Base-by-base conservation (phyloP, 106 monocot genomes). In the Ottelia alismoides region DNA sequence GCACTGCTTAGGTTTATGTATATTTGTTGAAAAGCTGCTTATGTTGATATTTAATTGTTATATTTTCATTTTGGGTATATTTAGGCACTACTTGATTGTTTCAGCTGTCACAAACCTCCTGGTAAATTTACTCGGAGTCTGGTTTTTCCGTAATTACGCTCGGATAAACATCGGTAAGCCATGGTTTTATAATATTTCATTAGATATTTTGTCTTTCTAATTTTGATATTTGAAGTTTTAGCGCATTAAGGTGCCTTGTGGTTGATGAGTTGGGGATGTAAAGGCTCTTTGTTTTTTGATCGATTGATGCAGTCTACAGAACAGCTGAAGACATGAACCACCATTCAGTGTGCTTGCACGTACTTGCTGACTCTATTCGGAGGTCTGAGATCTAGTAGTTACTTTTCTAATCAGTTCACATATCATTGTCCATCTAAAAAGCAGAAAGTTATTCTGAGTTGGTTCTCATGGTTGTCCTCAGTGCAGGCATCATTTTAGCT, bases 251-350 rank as follows among this genome's bases (percentile, higher is more conserved):
- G n/a, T n/a, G n/a, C n/a, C n/a, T n/a, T n/a, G n/a, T n/a, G n/a
- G n/a, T n/a, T n/a, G n/a, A n/a, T n/a, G n/a, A n/a, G n/a, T n/a
- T n/a, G n/a, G n/a, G n/a, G n/a, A n/a, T n/a, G n/a, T n/a, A n/a
- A n/a, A n/a, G n/a, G n/a, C 0, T 45, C 45, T 20, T 45, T 45
- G 27, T 44, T 52, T 0, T 65, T 6, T 17, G 9, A 46, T 56
- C 3, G 0, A n/a, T 28, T 31, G 55, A 28, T 28, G 30, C 66
- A 85, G 96, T 82, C 74, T 98, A 98, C 66, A 81, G 89, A 65
- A 98, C 85, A 47, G 81, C 89, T 60, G 96, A 98, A 74, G 96
- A 98, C 68, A 98, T 98, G 96, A 98, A 98, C 68, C 67, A 85
- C 47, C 96, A 89, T 57, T 98, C 89, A 10, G 76, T 98, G 30